phyloP scores from a whole-genome alignment of 805 yeast genomes.

The Yamadazyma tumulicola region DNA sequence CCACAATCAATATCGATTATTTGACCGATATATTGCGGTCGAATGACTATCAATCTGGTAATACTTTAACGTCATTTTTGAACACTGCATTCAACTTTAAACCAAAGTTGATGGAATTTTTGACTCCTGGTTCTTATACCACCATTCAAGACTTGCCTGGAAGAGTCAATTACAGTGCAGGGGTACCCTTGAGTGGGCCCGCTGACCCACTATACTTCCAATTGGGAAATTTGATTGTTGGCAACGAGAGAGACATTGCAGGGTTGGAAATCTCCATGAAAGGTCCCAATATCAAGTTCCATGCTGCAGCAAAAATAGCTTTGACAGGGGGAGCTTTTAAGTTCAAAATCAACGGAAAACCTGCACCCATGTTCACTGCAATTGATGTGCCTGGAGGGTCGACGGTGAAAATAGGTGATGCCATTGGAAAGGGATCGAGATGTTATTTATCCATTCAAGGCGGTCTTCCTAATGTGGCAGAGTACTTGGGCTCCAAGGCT shows the following conservation, averaged over 20 bases:
- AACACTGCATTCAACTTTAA: conserved; percentile 18
- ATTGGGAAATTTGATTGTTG: conserved; percentile 84
- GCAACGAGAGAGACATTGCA: conserved; percentile 76
- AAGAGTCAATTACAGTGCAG: conserved; percentile 77
- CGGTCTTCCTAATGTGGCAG: conserved; percentile 78
- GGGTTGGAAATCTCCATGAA: conserved; percentile 45
- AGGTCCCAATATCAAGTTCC: conserved; percentile 86
- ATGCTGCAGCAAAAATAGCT: conserved; percentile 70
- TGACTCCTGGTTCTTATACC: conserved; percentile 71
- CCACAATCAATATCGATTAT: conserved; percentile 85
- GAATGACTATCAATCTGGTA: conserved; percentile 73
- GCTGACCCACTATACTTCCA: conserved; percentile 92
- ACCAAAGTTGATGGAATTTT: conserved; percentile 80
- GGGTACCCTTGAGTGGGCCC: conserved; percentile 98
- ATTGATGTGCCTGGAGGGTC: conserved; percentile 78
- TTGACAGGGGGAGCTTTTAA: conserved; percentile 81
- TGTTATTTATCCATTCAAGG: conserved; percentile 86
- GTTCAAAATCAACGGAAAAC: conserved; percentile 72
- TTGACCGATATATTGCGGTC: conserved; percentile 80
- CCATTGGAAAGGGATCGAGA: conserved; percentile 65
- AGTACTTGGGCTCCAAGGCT: conserved; percentile 73
- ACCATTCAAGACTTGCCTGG: conserved; percentile 98
- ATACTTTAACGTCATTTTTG: conserved; percentile 79
- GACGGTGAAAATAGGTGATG: conserved; percentile 17
- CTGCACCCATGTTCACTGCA: conserved; percentile 55